Evolutionary conservation across 2,329 filamentous ascomycete species (phyloP), one percentile per base, ranked within the genome.

Genomic region (Diaporthe eres): DNA sequence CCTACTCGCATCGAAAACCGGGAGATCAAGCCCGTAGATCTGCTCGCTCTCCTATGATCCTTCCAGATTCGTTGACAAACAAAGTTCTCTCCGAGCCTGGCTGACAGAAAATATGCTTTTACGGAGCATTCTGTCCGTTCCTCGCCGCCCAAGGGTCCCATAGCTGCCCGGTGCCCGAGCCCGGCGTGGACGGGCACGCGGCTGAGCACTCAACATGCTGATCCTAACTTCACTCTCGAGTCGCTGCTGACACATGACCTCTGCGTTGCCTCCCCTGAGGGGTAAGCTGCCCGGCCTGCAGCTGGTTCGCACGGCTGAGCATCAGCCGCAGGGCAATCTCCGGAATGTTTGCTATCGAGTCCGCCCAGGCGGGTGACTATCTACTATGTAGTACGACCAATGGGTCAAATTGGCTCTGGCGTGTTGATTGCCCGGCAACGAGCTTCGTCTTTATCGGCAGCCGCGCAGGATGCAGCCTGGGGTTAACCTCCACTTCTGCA

Each of bases 241-340:
- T 70, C 49, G 31, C 47, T 70, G n/a, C 65, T 70, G 65, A 55
- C 65, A 70, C 31, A 55, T 70, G 49, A 70, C 49, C 34, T 42
- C 44, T 70, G 49, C 49, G 25, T n/a, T 25, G 65, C 44, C 65
- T 70, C 22, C 31, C 31, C 47, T 42, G 47, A 37, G 34, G 49
- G 65, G 49, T 28, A 55, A 42, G 13, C 65, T 55, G 65, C 15
- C 47, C 34, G 34, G 65, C 34, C 47, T 22, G n/a, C 15, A 55
- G 13, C 34, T n/a, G 57, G 22, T 39, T 49, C 17, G 39, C 25
- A 65, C 25, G 61, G 39, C 55, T 3, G 31, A 51, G 47, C 15
- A 53, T 34, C 25, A 44, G 9, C 39, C 47, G 39, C 55, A 37
- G 17, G 39, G 13, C 42, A 28, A 73, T 44, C 37, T 44, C 58